Evolutionary conservation across 2,329 filamentous ascomycete species (phyloP), one percentile per base, ranked within the genome.

Genomic region (Penicillium psychrosexuale): DNA sequence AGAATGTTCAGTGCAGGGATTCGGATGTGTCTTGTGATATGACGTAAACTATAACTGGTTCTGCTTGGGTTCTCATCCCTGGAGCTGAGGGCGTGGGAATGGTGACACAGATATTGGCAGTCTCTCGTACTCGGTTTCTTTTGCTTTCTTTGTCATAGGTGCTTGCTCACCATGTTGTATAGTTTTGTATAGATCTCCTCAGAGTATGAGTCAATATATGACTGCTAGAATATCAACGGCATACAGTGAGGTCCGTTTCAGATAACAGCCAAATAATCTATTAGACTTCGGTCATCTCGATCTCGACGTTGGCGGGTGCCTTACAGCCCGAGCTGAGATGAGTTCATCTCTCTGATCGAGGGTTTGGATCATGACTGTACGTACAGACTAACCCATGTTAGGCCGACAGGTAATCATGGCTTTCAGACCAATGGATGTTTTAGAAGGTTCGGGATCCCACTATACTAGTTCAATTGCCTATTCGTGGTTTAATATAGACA

Each of bases 361-460:
- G 34, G 34, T 55, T 55, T 55, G 40, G 22, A 55, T 39, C 33
- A 34, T 45, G 47, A 55, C 52, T 45, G n/a, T 50, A 39, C 47
- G 6, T 45, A 40, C 40, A 34, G 28, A 38, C 6, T 19, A 42
- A 50, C 24, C 51, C 46, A 51, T 54, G 46, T 28, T 9, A 39
- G 52, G 22, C 52, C 52, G 34, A 34, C 31, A 51, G 39, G 40
- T 33, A 43, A 54, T 50, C 33, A 31, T 38, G 19, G 6, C 11
- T n/a, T 36, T n/a, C 8, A 43, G 12, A 33, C 52, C 52, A 51
- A 54, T 51, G 17, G 28, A 33, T 30, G 28, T 5, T 39, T 40
- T 33, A 51, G 19, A 39, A 27, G 15, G 28, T n/a, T 39, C n/a
- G 15, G n/a, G 12, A 34, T 28, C 15, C 24, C 39, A 24, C 15